These are phyloP conservation scores for Colletotrichum sp. DNA, from an alignment of 2,329 filamentous ascomycete genomes.

Conservation along the genomic window DNA sequence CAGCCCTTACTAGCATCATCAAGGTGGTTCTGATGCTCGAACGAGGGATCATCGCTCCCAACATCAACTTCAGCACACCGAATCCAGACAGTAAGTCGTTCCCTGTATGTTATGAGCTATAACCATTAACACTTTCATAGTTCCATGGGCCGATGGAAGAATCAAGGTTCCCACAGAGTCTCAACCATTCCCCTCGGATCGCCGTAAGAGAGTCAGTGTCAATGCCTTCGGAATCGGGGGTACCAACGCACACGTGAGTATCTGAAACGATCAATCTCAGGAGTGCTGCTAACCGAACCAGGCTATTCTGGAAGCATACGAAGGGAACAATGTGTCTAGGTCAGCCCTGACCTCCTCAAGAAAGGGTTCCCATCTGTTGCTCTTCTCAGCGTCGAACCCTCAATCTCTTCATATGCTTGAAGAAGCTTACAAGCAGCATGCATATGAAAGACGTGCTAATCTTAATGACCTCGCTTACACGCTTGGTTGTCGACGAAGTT, in stretches of 20 bases:
- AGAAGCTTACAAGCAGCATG: constrained; percentile 24
- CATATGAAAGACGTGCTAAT: neutral
- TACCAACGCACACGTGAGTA: constrained; percentile 17
- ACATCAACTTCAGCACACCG: constrained; percentile 6
- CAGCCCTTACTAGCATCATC: constrained; percentile 33
- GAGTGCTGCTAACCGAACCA: neutral
- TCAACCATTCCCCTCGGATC: constrained; percentile 27
- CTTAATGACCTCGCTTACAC: constrained; percentile 33
- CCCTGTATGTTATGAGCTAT: neutral
- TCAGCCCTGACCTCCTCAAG: neutral
- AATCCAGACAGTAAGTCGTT: neutral
- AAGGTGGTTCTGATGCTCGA: constrained; percentile 32
- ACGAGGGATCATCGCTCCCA: constrained; percentile 1
- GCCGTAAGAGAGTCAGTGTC: constrained; percentile 32
- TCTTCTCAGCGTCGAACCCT: constrained; percentile 23
- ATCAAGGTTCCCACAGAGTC: constrained; percentile 29
- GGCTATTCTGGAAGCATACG: neutral
- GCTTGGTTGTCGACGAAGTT: constrained; percentile 29
- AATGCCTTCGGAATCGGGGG: constrained; percentile 41
- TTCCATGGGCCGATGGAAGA: constrained; percentile 16
- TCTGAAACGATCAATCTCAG: neutral
- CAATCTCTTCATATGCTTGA: constrained; percentile 11
- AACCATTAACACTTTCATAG: neutral
- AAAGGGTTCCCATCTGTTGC: neutral
- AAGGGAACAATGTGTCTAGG: neutral